Percentiles rank a stretch among this genome's conserved stretches.
Evolutionary conservation across 306 rosid species (phyloP).

Genomic region (Canavalia gladiata): DNA sequence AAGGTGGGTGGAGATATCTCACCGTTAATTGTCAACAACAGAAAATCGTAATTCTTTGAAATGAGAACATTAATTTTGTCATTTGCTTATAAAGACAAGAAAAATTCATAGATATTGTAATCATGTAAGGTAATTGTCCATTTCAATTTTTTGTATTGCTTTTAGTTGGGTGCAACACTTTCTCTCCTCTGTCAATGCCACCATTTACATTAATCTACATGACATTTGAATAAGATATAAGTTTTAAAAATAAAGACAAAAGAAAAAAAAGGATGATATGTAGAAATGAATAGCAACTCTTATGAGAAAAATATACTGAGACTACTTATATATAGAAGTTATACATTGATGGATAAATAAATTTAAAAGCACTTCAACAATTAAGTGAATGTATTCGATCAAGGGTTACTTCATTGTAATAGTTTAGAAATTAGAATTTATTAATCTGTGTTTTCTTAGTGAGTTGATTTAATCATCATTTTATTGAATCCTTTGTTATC

Average conservation of each 20-base stretch:
- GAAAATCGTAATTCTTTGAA: no score
- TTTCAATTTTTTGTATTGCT: background rate
- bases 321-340: background rate
- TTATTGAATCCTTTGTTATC: background rate
- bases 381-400: constrained; percentile 31
- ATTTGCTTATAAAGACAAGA: background rate
- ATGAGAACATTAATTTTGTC: no score
- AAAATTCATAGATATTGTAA: background rate
- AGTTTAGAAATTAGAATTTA: constrained; percentile 13
- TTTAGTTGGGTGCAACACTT: background rate
- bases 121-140: background rate
- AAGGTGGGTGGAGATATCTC: no score
- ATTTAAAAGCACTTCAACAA: no score
- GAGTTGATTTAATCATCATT: background rate
- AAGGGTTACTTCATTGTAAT: constrained; percentile 87
- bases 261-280: background rate
- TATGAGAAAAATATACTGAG: background rate
- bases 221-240: background rate
- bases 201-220: background rate
- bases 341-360: background rate
- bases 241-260: background rate
- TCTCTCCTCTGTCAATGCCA: background rate
- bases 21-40: no score
- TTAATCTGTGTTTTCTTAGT: constrained; percentile 19
- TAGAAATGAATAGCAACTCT: background rate